Conservation (phyloP, 345 rosid genomes). For the Noccaea bulbosa region DNA sequence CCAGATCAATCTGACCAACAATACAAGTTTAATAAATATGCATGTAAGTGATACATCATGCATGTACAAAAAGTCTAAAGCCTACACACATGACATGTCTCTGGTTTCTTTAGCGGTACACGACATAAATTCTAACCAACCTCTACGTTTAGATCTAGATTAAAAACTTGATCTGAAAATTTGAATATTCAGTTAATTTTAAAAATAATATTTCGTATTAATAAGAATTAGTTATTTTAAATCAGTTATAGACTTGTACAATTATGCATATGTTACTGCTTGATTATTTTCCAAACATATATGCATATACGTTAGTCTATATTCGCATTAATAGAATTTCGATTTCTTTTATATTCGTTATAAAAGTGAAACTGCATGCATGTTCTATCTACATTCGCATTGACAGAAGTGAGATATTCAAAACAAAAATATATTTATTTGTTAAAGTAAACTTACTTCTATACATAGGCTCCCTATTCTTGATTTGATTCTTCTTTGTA, state of each 20-base stretch:
- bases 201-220: background rate
- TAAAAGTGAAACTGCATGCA: slow-evolving; percentile 4
- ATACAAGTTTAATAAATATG: slow-evolving; percentile 5
- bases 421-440: background rate
- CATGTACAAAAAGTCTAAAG: slow-evolving; percentile 33
- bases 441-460: slow-evolving; percentile 19
- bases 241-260: background rate
- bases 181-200: background rate
- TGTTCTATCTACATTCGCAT: slow-evolving; percentile 17
- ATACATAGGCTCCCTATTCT: slow-evolving; percentile 23
- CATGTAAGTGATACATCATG: slow-evolving; percentile 31
- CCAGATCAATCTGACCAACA: slow-evolving; percentile 1
- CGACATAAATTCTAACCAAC: slow-evolving; percentile 45
- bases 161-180: slow-evolving; percentile 25
- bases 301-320: slow-evolving; percentile 33
- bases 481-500: slow-evolving; percentile 31
- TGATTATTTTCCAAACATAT: slow-evolving; percentile 15
- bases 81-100: slow-evolving; percentile 43
- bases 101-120: slow-evolving; percentile 36
- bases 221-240: background rate
- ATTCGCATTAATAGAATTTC: slow-evolving; percentile 9
- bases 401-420: slow-evolving; percentile 10
- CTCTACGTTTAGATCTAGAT: slow-evolving; percentile 43
- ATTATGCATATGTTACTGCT: slow-evolving; percentile 38
- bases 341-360: slow-evolving; percentile 6